Percentiles rank a stretch among this genome's conserved stretches.
Conservation (phyloP, 2,329 filamentous ascomycete genomes). For the Malbranchea cinnamomea region DNA sequence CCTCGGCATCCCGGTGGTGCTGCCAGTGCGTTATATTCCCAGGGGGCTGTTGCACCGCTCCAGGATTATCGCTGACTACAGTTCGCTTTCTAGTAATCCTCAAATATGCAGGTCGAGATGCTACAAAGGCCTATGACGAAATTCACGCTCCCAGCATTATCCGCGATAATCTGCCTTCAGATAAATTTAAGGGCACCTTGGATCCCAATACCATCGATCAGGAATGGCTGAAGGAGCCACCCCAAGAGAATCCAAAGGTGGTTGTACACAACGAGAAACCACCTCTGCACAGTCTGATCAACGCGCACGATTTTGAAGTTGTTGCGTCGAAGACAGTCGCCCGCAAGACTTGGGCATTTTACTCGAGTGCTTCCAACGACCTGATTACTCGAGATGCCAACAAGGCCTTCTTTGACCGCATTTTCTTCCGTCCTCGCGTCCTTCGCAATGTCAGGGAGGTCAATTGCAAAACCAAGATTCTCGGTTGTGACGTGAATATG, state of each 20-base stretch:
- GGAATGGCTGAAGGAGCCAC: slow-evolving; percentile 31
- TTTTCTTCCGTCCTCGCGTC: slow-evolving; percentile 45
- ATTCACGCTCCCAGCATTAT: slow-evolving; percentile 35
- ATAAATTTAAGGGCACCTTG: slow-evolving; percentile 36
- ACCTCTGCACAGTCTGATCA: slow-evolving; percentile 41
- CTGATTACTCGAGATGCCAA: slow-evolving; percentile 43
- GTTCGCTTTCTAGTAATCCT: slow-evolving; percentile 24
- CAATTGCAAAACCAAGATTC: slow-evolving; percentile 37
- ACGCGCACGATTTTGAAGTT: slow-evolving; percentile 44
- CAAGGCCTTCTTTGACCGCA: slow-evolving; percentile 36
- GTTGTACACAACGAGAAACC: slow-evolving; percentile 13
- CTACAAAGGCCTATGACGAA: slow-evolving; percentile 30
- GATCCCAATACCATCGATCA: slow-evolving; percentile 34
- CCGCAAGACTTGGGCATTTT: slow-evolving; percentile 55
- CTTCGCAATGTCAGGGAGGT: slow-evolving; percentile 41
- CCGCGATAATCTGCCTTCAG: slow-evolving; percentile 25
- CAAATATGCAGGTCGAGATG: slow-evolving; percentile 32
- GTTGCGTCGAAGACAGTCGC: slow-evolving; percentile 41
- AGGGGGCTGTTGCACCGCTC: background rate
- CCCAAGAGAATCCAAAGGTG: slow-evolving; percentile 17
- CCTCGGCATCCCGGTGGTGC: slow-evolving; percentile 48
- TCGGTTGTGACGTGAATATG: slow-evolving; percentile 37
- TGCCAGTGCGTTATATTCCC: slow-evolving; percentile 17
- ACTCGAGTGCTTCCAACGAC: slow-evolving; percentile 51
- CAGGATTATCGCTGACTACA: background rate